Evolutionary conservation across 768 basidiomycete species (phyloP), one percentile per base, ranked within the genome.

Genomic region (Lyophyllum decastes): DNA sequence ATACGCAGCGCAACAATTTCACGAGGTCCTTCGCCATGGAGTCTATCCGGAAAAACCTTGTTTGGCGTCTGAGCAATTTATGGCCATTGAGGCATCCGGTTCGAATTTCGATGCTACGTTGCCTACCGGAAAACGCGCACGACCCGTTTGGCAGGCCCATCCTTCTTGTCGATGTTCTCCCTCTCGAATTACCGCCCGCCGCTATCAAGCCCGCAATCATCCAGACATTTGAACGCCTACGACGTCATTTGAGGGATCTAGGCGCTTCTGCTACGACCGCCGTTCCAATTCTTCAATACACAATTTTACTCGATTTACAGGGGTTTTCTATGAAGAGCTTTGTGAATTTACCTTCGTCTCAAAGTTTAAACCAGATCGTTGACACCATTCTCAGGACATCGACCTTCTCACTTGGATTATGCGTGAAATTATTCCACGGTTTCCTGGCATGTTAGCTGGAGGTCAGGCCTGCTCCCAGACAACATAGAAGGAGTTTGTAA

Each of bases 361-460:
- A 58, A 25, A 34, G 27, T 47, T 48, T 43, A 53, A 54, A 41
- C 27, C 27, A 38, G 34, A 47, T n/a, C 34, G 4, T 25, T 45
- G 40, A 50, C 41, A 17, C 27, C 5, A 21, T 27, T 45, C 30
- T 54, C 30, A 54, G 52, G 52, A 54, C 11, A 16, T 54, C 14
- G 41, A 54, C 4, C 6, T 54, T 33, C 40, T 54, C 47, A 76
- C 80, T 19, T 92, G 87, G 86, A 79, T 81, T 47, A 65, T 86
- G 57, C 81, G 81, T 58, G 88, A 92, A 62, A 76, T 88, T 27
- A 76, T 87, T 43, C 88, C 89, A 35, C 80, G 82, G 51, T 91
- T 84, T 73, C 88, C 90, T 51, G 90, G 89, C 53, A 83, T 92
- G 84, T 73, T 92, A 27, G 88, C 84, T 34, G 88, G 86, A 68